Percentiles rank a stretch among this genome's conserved stretches.
These are phyloP conservation scores for Anisodus acutangulus DNA, from an alignment of 257 asterid genomes.

Conservation along the genomic window DNA sequence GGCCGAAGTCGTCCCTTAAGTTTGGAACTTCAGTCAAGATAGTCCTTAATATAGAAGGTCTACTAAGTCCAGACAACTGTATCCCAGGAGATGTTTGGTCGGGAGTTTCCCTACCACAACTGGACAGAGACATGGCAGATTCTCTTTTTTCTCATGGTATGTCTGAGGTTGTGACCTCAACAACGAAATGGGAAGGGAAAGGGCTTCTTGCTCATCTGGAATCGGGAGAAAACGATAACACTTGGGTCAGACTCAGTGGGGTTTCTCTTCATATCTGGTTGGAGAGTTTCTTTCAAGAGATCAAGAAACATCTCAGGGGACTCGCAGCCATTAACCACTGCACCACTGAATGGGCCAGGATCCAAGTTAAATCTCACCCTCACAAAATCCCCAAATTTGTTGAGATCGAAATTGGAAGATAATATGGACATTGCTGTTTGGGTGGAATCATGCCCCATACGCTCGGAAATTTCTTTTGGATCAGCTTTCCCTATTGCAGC, in stretches of 20 bases:
- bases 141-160: neutral
- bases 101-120: slow-evolving; percentile 1
- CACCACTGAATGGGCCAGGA: slow-evolving; percentile 1
- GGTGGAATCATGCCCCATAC: neutral
- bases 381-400: neutral
- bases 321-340: neutral
- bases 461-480: neutral
- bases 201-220: no score
- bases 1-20: neutral
- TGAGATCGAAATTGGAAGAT: neutral
- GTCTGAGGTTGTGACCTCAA: neutral
- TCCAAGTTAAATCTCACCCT: neutral
- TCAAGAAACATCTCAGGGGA: neutral
- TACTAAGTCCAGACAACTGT: slow-evolving; percentile 3
- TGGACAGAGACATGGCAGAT: neutral
- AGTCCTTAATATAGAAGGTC: neutral
- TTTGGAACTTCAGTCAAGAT: neutral
- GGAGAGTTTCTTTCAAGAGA: neutral
- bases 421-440: neutral
- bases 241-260: neutral
- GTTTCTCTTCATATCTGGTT: neutral
- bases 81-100: neutral
- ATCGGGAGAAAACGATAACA: neutral
- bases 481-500: neutral
- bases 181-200: neutral